phyloP scores from a whole-genome alignment of 179 eudicot genomes.

The Nepenthes alata region DNA sequence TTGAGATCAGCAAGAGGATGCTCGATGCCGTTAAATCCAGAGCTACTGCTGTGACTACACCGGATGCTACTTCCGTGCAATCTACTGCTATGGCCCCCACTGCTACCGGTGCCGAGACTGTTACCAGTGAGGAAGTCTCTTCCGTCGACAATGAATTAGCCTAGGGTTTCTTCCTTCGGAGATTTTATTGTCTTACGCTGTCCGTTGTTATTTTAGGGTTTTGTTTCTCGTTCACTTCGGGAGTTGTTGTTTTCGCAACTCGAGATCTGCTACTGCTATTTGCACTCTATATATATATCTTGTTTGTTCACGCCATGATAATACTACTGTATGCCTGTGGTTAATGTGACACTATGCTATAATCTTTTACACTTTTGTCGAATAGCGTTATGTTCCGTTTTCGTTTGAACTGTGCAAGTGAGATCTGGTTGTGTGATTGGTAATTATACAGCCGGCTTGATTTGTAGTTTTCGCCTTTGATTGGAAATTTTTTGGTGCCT shows the following conservation, averaged over 20 bases:
- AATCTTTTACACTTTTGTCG: no score
- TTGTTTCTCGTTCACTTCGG: not conserved
- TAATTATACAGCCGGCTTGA: no score
- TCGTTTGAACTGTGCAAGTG: no score
- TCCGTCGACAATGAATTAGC: slow-evolving; percentile 19
- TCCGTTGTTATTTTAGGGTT: no score
- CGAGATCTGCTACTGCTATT: slow-evolving; percentile 3
- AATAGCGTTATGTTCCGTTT: no score
- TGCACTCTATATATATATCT: not conserved
- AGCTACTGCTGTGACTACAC: slow-evolving; percentile 14
- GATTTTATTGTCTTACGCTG: no score
- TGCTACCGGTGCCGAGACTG: slow-evolving; percentile 2
- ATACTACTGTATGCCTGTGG: no score
- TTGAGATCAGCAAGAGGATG: slow-evolving; percentile 72
- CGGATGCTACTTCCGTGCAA: slow-evolving; percentile 4
- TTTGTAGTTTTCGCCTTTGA: no score
- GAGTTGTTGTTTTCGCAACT: not conserved
- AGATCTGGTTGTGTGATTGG: no score
- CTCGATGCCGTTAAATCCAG: slow-evolving; percentile 59
- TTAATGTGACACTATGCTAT: no score
- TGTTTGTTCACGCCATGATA: no score
- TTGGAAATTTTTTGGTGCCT: no score
- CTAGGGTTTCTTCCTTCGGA: slow-evolving; percentile 10
- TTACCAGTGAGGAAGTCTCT: slow-evolving; percentile 23
- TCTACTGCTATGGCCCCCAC: slow-evolving; percentile 4